Conservation (phyloP, 2,329 filamentous ascomycete genomes). For the Neophaeococcomyces mojaviensis region DNA sequence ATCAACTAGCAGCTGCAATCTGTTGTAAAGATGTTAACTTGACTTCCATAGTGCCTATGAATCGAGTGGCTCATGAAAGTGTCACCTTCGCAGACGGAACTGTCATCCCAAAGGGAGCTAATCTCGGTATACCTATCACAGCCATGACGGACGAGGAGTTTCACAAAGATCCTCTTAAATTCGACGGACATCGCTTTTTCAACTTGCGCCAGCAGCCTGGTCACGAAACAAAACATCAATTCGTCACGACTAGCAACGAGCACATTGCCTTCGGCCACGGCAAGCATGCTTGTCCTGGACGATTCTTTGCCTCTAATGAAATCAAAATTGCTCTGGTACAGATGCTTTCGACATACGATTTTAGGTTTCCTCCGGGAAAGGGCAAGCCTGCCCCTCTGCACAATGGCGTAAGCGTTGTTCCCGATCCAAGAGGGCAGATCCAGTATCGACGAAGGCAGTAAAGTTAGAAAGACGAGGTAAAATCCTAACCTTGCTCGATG, state of each 20-base stretch:
- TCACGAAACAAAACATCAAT: constrained; percentile 26
- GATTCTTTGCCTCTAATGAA: constrained; percentile 27
- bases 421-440: no score
- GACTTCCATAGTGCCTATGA: background rate
- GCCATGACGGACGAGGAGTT: constrained; percentile 24
- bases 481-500: no score
- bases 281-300: constrained; percentile 28
- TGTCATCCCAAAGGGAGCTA: constrained; percentile 26
- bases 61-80: constrained; percentile 20
- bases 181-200: constrained; percentile 30
- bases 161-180: constrained; percentile 25
- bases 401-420: no score
- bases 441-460: no score
- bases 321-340: constrained; percentile 27
- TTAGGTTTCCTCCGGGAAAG: constrained; percentile 16
- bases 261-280: constrained; percentile 33
- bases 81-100: constrained; percentile 27
- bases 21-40: no score
- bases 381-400: background rate
- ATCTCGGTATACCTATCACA: constrained; percentile 20
- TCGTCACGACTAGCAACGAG: constrained; percentile 26
- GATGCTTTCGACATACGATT: constrained; percentile 26
- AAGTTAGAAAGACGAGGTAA: no score
- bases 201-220: constrained; percentile 26
- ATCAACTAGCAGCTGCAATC: no score